Conservation (phyloP, 2,329 filamentous ascomycete species). For the Fusarium xyrophilum region DNA sequence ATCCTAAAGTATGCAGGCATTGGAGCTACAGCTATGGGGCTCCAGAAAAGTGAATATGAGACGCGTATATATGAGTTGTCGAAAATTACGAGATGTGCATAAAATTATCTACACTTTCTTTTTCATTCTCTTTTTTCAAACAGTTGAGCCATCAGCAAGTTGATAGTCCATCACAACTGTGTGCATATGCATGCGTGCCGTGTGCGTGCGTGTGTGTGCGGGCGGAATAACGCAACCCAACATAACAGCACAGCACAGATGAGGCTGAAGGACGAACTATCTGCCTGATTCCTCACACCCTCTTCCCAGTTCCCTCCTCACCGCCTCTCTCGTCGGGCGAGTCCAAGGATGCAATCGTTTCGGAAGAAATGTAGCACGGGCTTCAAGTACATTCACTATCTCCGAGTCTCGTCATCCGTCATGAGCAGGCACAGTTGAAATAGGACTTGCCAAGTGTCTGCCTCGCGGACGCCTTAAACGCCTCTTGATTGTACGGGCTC, state of each 20-base stretch:
- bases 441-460: constrained; percentile 7
- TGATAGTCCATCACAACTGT: not conserved
- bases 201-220: not conserved
- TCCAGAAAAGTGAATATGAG: not conserved
- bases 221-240: not conserved
- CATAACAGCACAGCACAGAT: not conserved
- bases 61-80: constrained; percentile 8
- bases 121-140: not conserved
- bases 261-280: constrained; percentile 23
- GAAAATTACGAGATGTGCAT: not conserved
- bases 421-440: not conserved
- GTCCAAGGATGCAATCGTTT: constrained; percentile 17
- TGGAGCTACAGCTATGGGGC: not conserved
- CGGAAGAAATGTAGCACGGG: not conserved
- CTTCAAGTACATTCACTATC: not conserved
- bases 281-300: constrained; percentile 21
- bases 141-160: not conserved
- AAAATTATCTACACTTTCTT: not conserved
- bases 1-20: constrained; percentile 5
- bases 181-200: not conserved
- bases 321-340: constrained; percentile 8
- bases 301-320: not conserved
- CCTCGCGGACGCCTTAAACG: constrained; percentile 18
- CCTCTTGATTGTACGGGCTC: constrained; percentile 23
- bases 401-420: not conserved